Conservation (phyloP, 164 flowering plant genomes). For the Platanus orientalis region DNA sequence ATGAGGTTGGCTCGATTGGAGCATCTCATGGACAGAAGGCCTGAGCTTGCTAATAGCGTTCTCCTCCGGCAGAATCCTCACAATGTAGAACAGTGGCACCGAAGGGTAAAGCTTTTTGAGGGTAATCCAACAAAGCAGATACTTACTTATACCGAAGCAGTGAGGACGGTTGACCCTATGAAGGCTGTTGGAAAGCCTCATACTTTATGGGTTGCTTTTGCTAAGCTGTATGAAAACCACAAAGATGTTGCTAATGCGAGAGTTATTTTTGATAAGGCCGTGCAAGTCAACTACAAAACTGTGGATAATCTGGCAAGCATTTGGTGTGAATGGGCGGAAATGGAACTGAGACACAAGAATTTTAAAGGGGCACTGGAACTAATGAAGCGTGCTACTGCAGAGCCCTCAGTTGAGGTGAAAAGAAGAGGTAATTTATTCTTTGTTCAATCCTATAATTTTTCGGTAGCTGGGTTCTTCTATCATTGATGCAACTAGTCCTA, state of each 20-base stretch:
- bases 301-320: conserved; percentile 88
- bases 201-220: conserved; percentile 93
- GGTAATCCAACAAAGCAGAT: conserved; percentile 81
- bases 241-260: conserved; percentile 81
- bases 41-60: conserved; percentile 89
- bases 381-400: conserved; percentile 92
- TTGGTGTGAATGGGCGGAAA: conserved; percentile 98
- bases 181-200: conserved; percentile 98
- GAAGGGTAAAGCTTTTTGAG: conserved; percentile 86
- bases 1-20: conserved; percentile 77
- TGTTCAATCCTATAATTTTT: not conserved
- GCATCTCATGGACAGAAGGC: conserved; percentile 75
- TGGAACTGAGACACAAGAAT: conserved; percentile 79
- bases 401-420: conserved; percentile 92
- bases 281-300: conserved; percentile 79
- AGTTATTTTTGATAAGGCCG: conserved; percentile 93
- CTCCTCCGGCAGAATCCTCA: conserved; percentile 94
- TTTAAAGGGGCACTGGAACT: conserved; percentile 77
- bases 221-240: conserved; percentile 75
- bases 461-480: not conserved
- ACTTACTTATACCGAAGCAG: conserved; percentile 88
- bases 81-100: conserved; percentile 96
- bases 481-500: not conserved
- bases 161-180: conserved; percentile 92
- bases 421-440: conserved; percentile 60